Conservation (phyloP, 2,329 filamentous ascomycete genomes). For the Pseudopyrenochaeta lycopersici region DNA sequence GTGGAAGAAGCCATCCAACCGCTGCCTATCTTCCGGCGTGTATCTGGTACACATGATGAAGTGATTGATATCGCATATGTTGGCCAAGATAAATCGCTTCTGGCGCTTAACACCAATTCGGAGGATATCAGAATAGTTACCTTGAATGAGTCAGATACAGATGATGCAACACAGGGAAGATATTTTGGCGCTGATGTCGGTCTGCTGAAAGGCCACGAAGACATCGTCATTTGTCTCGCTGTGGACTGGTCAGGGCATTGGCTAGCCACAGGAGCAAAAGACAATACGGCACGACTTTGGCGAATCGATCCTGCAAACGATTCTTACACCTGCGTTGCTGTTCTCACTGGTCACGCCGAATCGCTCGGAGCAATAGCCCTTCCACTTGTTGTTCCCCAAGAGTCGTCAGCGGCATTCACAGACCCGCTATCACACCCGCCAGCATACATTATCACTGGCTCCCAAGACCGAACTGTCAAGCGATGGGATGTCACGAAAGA, state of each 20-base stretch:
- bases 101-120: constrained; percentile 93
- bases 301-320: constrained; percentile 78
- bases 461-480: constrained; percentile 95
- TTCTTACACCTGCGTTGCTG: constrained; percentile 80
- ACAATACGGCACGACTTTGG: constrained; percentile 94
- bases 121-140: constrained; percentile 92
- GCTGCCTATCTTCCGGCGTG: constrained; percentile 73
- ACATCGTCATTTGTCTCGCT: constrained; percentile 94
- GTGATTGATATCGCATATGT: constrained; percentile 94
- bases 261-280: constrained; percentile 95
- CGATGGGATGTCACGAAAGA: constrained; percentile 77
- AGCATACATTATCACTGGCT: constrained; percentile 86
- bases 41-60: constrained; percentile 96
- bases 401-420: constrained; percentile 73
- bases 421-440: constrained; percentile 84
- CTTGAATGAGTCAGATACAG: constrained; percentile 54
- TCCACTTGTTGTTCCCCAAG: constrained; percentile 73
- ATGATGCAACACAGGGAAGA: constrained; percentile 46
- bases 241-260: constrained; percentile 97
- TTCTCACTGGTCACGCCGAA: constrained; percentile 91
- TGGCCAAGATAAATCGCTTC: constrained; percentile 77
- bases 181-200: constrained; percentile 93
- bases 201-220: constrained; percentile 86
- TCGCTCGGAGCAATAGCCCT: constrained; percentile 90
- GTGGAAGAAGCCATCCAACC: constrained; percentile 61